Evolutionary conservation across 2,329 filamentous ascomycete species (phyloP).

Genomic region (Ascochyta fabae): DNA sequence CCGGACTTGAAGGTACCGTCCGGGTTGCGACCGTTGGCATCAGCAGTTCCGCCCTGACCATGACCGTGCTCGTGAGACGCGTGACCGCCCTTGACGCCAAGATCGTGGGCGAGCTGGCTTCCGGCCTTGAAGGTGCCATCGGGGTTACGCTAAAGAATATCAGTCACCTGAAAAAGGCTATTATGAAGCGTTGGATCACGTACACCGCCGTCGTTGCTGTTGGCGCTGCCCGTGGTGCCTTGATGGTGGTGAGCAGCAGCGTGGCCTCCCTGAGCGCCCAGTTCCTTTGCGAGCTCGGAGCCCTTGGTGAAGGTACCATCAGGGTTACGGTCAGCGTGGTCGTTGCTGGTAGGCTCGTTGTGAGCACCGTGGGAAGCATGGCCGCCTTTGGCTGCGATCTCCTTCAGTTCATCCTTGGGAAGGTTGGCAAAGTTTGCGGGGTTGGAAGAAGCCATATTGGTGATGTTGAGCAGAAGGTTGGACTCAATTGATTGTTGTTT

Average conservation of each 20-base stretch:
- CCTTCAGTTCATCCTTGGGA: constrained; percentile 56
- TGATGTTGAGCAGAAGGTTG: constrained; percentile 3
- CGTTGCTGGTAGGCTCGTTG: not conserved
- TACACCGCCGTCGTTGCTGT: constrained; percentile 31
- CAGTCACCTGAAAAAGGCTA: not conserved
- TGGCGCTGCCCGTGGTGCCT: constrained; percentile 10
- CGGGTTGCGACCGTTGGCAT: constrained; percentile 46
- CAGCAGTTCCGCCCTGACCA: not conserved
- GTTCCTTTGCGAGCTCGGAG: constrained; percentile 47
- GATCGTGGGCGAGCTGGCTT: constrained; percentile 44
- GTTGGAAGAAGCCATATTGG: constrained; percentile 52
- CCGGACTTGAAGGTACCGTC: constrained; percentile 49
- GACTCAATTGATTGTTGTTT: not conserved
- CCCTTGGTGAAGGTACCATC: constrained; percentile 51
- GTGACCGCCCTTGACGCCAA: constrained; percentile 43
- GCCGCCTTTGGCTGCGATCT: constrained; percentile 59
- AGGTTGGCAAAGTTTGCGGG: constrained; percentile 62
- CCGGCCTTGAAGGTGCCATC: constrained; percentile 49
- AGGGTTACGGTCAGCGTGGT: constrained; percentile 43
- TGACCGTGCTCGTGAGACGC: constrained; percentile 24
- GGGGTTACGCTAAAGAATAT: constrained; percentile 47
- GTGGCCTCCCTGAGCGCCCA: constrained; percentile 47
- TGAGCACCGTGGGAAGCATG: constrained; percentile 47
- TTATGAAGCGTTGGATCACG: not conserved
- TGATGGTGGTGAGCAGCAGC: constrained; percentile 39